Evolutionary conservation across 371 early-diverging fungal genomes (phyloP), one percentile per base, ranked within the genome.

Genomic region (Fennellomyces sp.): DNA sequence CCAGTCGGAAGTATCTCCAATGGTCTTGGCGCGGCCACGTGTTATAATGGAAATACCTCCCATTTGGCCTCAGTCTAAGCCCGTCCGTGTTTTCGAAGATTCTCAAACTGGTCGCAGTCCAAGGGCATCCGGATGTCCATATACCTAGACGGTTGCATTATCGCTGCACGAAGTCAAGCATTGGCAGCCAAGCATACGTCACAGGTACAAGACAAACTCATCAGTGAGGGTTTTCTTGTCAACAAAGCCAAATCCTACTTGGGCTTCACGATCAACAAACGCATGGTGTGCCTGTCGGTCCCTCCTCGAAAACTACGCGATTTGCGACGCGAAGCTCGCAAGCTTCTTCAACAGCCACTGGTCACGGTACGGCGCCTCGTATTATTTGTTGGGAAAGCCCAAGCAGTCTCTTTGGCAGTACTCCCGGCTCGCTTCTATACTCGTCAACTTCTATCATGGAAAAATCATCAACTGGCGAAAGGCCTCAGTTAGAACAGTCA

Each of bases 31-130:
- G 56, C 26, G 61, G 52, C 25, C 23, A 53, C 0, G 38, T 41
- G 0, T 73, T 52, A 55, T 69, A 69, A 49, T 70, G 67, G 53
- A 8, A 63, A 11, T 56, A 60, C 1, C 65, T 70, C 2, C 68
- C 65, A 0, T 73, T 75, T 50, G 72, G 75, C 6, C 67, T 77
- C 0, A 69, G 66, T 21, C 23, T 62, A 0, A 50, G 58, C 15
- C 76, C 74, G 2, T 53, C 58, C 27, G 47, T 72, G 7, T 77
- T 73, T 59, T 70, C 72, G 36, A 68, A 70, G 51, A 21, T 72
- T 3, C 33, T 62, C 12, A 28, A 42, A 17, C 72, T 72, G 13
- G 31, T 75, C 6, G 45, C 75, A 73, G 5, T 42, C 63, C 0
- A 47, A 63, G 23, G 66, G 68, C 1, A 63, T 72, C 11, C 21